Percentiles rank a stretch among this genome's conserved stretches.
Conservation (phyloP, 768 basidiomycete species). For the Sporobolomyces roseus region DNA sequence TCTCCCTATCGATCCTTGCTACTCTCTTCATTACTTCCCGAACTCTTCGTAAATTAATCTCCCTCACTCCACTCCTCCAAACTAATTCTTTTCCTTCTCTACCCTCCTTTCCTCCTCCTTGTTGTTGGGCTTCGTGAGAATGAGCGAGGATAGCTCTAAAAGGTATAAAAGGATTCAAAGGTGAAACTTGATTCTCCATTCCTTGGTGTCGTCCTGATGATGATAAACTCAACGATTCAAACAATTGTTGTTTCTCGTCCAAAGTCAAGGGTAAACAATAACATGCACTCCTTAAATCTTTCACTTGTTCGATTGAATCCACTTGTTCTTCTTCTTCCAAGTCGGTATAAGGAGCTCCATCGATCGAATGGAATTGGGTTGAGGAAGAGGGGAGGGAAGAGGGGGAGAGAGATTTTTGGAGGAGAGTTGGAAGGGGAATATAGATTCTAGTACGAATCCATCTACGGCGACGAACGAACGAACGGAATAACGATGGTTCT, state of each 20-base stretch:
- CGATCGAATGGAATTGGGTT: no score
- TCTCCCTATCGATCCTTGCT: constrained; percentile 24
- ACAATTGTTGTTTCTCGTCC: not conserved
- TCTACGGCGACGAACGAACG: constrained; percentile 28
- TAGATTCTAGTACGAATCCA: constrained; percentile 34
- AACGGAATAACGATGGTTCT: constrained; percentile 11
- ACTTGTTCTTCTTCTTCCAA: not conserved
- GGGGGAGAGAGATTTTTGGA: no score
- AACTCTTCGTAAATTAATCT: constrained; percentile 28
- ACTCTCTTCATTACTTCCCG: constrained; percentile 1
- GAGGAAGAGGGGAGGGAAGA: no score
- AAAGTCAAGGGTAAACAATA: not conserved
- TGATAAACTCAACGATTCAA: not conserved
- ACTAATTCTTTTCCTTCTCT: not conserved
- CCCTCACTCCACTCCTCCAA: constrained; percentile 27
- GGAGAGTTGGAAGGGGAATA: not conserved
- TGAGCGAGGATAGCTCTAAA: constrained; percentile 5
- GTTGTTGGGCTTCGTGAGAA: not conserved
- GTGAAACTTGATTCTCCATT: not conserved
- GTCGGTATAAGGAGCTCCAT: not conserved
- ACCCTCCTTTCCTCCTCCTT: not conserved
- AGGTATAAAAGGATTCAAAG: constrained; percentile 5
- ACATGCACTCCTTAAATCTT: constrained; percentile 15
- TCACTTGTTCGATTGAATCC: not conserved
- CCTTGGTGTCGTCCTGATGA: not conserved